Conservation (phyloP, 257 asterid genomes). For the Plantago elongata region DNA sequence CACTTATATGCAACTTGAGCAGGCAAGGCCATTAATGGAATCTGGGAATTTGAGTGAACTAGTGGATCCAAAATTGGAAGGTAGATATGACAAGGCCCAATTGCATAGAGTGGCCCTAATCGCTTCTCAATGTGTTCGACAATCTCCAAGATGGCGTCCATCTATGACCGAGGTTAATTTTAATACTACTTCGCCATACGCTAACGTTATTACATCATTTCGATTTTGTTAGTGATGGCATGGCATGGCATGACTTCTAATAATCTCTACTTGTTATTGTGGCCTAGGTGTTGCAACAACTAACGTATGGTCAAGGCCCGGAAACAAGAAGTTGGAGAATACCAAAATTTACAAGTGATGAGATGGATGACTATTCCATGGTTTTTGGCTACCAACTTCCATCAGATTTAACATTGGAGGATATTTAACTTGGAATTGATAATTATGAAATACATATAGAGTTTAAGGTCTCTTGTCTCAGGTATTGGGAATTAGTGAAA, state of each 20-base stretch:
- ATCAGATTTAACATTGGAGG: constrained; percentile 54
- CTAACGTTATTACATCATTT: no score
- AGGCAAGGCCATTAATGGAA: constrained; percentile 87
- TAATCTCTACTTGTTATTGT: neutral
- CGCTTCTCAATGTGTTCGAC: constrained; percentile 71
- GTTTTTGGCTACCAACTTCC: constrained; percentile 71
- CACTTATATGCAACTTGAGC: neutral
- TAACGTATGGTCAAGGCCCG: constrained; percentile 40
- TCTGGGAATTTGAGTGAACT: constrained; percentile 56
- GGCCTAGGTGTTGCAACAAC: constrained; percentile 50
- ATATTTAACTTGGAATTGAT: constrained; percentile 23
- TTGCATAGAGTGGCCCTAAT: constrained; percentile 53
- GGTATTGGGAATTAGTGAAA: neutral
- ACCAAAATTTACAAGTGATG: constrained; percentile 80
- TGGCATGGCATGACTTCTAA: no score
- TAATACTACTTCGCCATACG: no score
- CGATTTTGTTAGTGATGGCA: no score
- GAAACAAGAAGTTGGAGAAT: constrained; percentile 56
- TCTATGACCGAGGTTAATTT: constrained; percentile 58
- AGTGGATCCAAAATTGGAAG: constrained; percentile 68
- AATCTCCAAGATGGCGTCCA: constrained; percentile 63
- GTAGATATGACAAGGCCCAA: constrained; percentile 53
- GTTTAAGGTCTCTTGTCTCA: neutral
- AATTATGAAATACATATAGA: neutral
- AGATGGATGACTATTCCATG: constrained; percentile 78